Conservation (phyloP, 345 rosid species). For the Sisymbrium altissimum region DNA sequence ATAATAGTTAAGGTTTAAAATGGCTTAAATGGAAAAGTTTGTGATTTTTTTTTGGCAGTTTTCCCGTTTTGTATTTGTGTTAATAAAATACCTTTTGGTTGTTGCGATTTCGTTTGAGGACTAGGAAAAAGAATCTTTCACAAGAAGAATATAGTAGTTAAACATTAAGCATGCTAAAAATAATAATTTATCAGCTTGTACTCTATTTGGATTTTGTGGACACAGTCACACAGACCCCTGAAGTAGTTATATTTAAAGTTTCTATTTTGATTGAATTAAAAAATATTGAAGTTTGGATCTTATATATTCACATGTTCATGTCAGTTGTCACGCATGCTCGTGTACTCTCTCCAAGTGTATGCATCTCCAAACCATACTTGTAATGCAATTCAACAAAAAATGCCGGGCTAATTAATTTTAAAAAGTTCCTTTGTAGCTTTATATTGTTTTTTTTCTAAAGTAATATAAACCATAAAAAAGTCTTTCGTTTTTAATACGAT, state of each 20-base stretch:
- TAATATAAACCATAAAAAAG: background rate
- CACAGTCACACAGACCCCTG: constrained; percentile 4
- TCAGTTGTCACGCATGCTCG: constrained; percentile 29
- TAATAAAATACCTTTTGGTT: background rate
- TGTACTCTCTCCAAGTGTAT: constrained; percentile 18
- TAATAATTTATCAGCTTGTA: background rate
- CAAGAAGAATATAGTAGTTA: background rate
- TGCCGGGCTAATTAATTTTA: background rate
- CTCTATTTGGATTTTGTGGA: constrained; percentile 1
- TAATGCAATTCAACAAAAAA: constrained; percentile 4
- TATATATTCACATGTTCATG: constrained; percentile 29
- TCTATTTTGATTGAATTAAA: background rate
- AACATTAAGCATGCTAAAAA: background rate
- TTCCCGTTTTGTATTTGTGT: background rate
- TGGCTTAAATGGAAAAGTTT: too few relatives aligned
- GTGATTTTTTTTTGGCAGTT: too few relatives aligned
- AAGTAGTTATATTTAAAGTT: constrained; percentile 1
- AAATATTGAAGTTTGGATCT: constrained; percentile 19
- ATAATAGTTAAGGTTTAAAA: too few relatives aligned
- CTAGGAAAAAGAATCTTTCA: background rate
- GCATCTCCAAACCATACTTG: constrained; percentile 3
- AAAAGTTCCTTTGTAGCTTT: background rate
- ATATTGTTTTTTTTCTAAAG: background rate
- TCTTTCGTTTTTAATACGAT: background rate
- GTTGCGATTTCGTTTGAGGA: background rate